These are phyloP conservation scores for Delonix regia DNA, from an alignment of 306 rosid species.

Conservation along the genomic window DNA sequence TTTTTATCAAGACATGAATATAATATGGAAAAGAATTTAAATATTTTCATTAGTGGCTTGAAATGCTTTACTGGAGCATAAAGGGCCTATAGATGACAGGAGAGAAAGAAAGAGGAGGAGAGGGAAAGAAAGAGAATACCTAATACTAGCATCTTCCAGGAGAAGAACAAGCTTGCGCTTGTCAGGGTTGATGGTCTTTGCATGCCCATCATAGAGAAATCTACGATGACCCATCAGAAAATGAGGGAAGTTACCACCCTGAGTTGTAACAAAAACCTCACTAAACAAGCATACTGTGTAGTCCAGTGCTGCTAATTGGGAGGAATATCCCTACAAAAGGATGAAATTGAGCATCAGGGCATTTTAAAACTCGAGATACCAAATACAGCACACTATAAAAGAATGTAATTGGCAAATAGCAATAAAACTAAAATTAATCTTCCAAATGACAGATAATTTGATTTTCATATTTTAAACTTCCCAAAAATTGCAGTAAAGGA, in stretches of 20 bases:
- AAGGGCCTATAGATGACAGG: conserved; percentile 10
- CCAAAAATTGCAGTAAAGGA: conserved; percentile 15
- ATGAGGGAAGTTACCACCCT: conserved; percentile 99
- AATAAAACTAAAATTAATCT: conserved; percentile 9
- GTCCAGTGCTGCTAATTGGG: conserved; percentile 94
- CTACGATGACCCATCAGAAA: conserved; percentile 98
- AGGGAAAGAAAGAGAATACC: conserved; percentile 48
- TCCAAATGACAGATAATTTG: neutral
- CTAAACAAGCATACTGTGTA: conserved; percentile 84
- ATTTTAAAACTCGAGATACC: conserved; percentile 28
- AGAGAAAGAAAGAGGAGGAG: neutral
- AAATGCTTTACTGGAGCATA: conserved; percentile 30
- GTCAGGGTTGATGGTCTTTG: conserved; percentile 91
- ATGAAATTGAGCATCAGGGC: conserved; percentile 36
- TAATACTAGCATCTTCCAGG: conserved; percentile 58
- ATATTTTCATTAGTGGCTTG: neutral
- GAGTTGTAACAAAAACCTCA: conserved; percentile 96
- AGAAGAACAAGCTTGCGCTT: conserved; percentile 86
- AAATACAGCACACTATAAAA: conserved; percentile 1
- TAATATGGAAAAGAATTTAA: conserved; percentile 4
- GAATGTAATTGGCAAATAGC: neutral
- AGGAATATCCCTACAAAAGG: conserved; percentile 75
- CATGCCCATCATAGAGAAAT: conserved; percentile 78
- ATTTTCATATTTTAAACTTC: conserved; percentile 8
- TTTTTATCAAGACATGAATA: conserved; percentile 9